phyloP scores from a whole-genome alignment of 306 rosid genomes.

The Dicorynia guianensis region DNA sequence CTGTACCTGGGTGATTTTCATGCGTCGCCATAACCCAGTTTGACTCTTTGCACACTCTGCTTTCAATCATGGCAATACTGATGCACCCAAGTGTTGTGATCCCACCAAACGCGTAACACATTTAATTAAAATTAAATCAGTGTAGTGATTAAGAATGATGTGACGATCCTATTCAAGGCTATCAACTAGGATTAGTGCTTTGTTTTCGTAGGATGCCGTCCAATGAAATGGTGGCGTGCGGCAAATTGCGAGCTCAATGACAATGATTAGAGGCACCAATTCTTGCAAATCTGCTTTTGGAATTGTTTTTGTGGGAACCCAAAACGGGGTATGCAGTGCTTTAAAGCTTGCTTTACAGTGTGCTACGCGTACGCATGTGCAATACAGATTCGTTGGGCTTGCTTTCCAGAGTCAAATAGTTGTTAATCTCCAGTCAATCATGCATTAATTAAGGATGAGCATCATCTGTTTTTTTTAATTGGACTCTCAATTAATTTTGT shows the following conservation, averaged over 20 bases:
- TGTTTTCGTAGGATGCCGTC: no score
- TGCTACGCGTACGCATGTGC: conserved; percentile 20
- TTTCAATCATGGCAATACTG: conserved; percentile 40
- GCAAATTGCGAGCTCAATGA: no score
- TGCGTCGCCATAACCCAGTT: not conserved
- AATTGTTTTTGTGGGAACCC: conserved; percentile 3
- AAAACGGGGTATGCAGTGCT: not conserved
- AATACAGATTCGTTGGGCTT: not conserved
- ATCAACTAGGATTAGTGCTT: no score
- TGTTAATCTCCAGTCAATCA: not conserved
- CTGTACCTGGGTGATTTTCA: not conserved
- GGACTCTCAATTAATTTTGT: no score
- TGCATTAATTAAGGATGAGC: not conserved
- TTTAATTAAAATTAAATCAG: not conserved
- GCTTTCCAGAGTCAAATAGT: not conserved
- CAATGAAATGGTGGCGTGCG: no score
- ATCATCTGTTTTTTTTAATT: not conserved
- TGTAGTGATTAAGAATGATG: no score
- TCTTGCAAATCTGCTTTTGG: not conserved
- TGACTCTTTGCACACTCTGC: conserved; percentile 42
- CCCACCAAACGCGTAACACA: not conserved
- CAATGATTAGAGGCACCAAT: not conserved
- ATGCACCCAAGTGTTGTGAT: not conserved
- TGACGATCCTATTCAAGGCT: no score
- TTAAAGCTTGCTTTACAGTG: not conserved